Percentiles rank a stretch among this genome's conserved stretches.
phyloP scores from a whole-genome alignment of 2,329 filamentous ascomycete species.

The Ophiostoma pallidulum region DNA sequence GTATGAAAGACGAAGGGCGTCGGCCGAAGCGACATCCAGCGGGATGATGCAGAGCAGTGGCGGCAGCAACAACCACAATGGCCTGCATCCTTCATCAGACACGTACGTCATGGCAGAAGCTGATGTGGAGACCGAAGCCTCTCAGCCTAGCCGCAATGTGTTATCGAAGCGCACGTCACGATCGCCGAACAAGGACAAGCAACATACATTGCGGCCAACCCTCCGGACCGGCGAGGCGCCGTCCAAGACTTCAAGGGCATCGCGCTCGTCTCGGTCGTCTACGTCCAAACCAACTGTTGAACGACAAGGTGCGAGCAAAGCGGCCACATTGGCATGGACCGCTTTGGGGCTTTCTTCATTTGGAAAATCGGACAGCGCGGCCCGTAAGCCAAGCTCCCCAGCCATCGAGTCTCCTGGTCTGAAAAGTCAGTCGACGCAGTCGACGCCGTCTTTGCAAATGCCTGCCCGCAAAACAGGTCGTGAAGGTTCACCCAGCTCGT shows the following conservation, averaged over 20 bases:
- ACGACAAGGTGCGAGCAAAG: constrained; percentile 48
- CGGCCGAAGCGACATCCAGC: constrained; percentile 26
- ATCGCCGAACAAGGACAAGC: constrained; percentile 49
- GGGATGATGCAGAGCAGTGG: background rate
- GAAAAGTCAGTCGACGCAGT: background rate
- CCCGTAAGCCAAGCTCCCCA: constrained; percentile 3
- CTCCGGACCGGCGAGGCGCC: constrained; percentile 41
- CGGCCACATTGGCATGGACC: constrained; percentile 55
- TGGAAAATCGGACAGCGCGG: constrained; percentile 9
- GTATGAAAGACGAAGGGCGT: constrained; percentile 33
- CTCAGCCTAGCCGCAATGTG: background rate
- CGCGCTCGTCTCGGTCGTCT: constrained; percentile 28
- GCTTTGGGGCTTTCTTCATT: constrained; percentile 28
- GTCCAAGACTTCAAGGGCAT: constrained; percentile 30
- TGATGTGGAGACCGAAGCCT: background rate
- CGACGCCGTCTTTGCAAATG: background rate
- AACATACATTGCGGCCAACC: constrained; percentile 51
- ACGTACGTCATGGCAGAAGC: background rate
- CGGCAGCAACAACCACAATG: background rate
- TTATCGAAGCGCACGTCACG: constrained; percentile 22
- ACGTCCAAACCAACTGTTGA: constrained; percentile 34
- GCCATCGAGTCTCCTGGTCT: background rate
- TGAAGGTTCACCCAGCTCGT: constrained; percentile 20
- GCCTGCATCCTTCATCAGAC: background rate
- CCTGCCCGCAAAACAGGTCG: constrained; percentile 4